Conservation (phyloP, 2,329 filamentous ascomycete genomes). For the Macroventuria anomochaeta region DNA sequence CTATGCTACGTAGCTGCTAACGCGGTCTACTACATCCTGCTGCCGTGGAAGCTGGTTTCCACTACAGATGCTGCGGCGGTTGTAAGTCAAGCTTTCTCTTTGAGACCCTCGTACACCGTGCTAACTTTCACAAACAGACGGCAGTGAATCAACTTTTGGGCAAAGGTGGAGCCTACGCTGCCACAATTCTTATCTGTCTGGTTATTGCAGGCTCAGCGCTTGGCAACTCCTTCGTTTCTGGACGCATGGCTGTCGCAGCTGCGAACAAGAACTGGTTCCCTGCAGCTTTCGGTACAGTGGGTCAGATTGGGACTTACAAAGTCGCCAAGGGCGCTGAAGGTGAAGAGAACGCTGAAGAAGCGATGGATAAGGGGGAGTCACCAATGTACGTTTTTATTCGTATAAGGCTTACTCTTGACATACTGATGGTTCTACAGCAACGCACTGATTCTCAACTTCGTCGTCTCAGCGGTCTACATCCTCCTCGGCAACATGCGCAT, state of each 20-base stretch:
- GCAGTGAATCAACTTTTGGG: constrained; percentile 58
- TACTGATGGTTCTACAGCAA: constrained; percentile 27
- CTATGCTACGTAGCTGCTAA: constrained; percentile 67
- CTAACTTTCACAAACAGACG: constrained; percentile 24
- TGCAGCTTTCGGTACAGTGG: constrained; percentile 34
- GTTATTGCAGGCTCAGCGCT: constrained; percentile 68
- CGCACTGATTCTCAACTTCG: constrained; percentile 41
- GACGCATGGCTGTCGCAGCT: constrained; percentile 69
- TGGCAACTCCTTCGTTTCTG: constrained; percentile 68
- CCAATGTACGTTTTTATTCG: constrained; percentile 35
- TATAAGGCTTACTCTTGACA: too few relatives aligned
- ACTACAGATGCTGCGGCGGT: constrained; percentile 69
- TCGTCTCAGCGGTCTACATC: constrained; percentile 63
- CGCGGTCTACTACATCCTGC: constrained; percentile 66
- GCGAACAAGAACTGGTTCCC: constrained; percentile 46
- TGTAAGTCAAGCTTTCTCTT: constrained; percentile 49
- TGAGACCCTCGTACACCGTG: not conserved
- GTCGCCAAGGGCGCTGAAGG: constrained; percentile 18
- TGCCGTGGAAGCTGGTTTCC: constrained; percentile 66
- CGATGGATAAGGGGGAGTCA: constrained; percentile 44
- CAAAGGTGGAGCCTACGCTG: constrained; percentile 59
- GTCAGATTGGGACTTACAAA: constrained; percentile 38
- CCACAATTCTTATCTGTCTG: constrained; percentile 63
- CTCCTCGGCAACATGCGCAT: constrained; percentile 68
- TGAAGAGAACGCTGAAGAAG: constrained; percentile 24